These are phyloP conservation scores for Geotrichum siamense DNA, from an alignment of 1,139 yeast species.

Conservation along the genomic window DNA sequence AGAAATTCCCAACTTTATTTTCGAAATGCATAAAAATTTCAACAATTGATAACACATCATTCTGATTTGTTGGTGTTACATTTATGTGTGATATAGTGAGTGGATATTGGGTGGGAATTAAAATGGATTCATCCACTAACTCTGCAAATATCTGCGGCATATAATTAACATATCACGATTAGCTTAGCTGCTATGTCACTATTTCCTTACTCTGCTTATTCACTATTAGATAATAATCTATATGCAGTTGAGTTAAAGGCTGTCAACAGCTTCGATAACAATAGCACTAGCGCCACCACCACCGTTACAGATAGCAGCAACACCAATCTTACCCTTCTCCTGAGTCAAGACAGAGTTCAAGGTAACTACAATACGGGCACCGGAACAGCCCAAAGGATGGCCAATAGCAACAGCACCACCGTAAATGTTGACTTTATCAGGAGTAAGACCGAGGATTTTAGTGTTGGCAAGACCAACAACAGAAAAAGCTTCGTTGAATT, in stretches of 20 bases:
- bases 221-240: neutral
- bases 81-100: neutral
- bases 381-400: conserved; percentile 96
- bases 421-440: conserved; percentile 75
- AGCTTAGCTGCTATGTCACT: neutral
- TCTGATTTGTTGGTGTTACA: too few species aligned
- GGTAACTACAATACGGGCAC: conserved; percentile 90
- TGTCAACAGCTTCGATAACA: conserved; percentile 48
- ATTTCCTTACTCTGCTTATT: neutral
- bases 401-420: conserved; percentile 99
- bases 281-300: conserved; percentile 97
- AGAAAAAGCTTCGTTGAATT: conserved; percentile 94
- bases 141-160: too few species aligned
- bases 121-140: too few species aligned
- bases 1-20: too few species aligned
- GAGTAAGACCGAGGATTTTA: conserved; percentile 58
- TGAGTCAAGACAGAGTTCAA: conserved; percentile 68
- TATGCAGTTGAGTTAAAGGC: conserved; percentile 8
- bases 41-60: too few species aligned
- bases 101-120: neutral
- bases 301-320: conserved; percentile 95
- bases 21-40: too few species aligned
- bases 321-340: conserved; percentile 74
- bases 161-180: too few species aligned
- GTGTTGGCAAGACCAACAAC: conserved; percentile 92